A percentile compares a stretch with the other conserved stretches of the same genome.
These are phyloP conservation scores for Monosporascus sp. DNA, from an alignment of 2,329 filamentous ascomycete species.

Conservation along the genomic window DNA sequence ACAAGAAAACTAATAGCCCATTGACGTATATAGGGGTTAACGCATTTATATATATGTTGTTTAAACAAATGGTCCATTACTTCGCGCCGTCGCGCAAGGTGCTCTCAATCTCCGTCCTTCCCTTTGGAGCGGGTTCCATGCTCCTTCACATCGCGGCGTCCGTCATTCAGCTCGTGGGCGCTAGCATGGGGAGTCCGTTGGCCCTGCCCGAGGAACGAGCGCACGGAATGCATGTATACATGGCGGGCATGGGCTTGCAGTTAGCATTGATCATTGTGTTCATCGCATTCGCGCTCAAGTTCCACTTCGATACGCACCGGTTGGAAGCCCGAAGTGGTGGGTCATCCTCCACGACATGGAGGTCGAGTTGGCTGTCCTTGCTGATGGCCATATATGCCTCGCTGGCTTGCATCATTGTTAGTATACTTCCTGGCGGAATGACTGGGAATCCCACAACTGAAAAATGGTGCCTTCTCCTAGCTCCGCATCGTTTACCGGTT, in stretches of 20 bases:
- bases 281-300: slow-evolving; percentile 31
- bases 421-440: slow-evolving; percentile 1
- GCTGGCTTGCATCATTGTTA: slow-evolving; percentile 30
- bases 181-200: slow-evolving; percentile 20
- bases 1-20: background rate
- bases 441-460: no score
- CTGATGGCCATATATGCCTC: slow-evolving; percentile 29
- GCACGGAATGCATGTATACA: slow-evolving; percentile 40
- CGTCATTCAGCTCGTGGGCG: slow-evolving; percentile 30
- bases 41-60: slow-evolving; percentile 41
- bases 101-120: slow-evolving; percentile 30
- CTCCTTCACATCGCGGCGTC: slow-evolving; percentile 33
- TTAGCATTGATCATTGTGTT: slow-evolving; percentile 46
- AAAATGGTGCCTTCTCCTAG: background rate
- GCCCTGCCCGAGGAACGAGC: slow-evolving; percentile 21
- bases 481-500: slow-evolving; percentile 51
- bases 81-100: slow-evolving; percentile 33
- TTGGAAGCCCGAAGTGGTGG: slow-evolving; percentile 7
- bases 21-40: slow-evolving; percentile 31
- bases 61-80: slow-evolving; percentile 40
- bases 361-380: slow-evolving; percentile 17
- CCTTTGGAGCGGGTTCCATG: slow-evolving; percentile 34
- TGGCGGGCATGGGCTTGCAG: slow-evolving; percentile 48
- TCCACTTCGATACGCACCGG: slow-evolving; percentile 27
- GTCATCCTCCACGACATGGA: background rate